phyloP scores from a whole-genome alignment of 441 rosid genomes.

The Capsella rubella region DNA sequence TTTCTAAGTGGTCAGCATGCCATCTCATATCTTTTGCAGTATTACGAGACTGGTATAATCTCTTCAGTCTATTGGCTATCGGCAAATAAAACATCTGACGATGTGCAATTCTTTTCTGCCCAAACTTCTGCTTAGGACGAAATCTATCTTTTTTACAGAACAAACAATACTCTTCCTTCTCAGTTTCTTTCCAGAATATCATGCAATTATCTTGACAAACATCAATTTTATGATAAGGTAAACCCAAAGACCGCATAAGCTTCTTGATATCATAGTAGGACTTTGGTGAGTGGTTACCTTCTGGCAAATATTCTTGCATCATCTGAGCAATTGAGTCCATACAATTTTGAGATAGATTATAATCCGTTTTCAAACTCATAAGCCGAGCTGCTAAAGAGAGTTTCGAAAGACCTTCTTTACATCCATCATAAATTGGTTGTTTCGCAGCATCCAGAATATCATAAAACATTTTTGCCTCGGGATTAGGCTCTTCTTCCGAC shows the following conservation, averaged over 20 bases:
- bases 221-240: constrained; percentile 37
- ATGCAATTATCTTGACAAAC: constrained; percentile 5
- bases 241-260: constrained; percentile 46
- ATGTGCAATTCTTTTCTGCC: background rate
- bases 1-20: background rate
- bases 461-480: background rate
- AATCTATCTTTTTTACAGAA: constrained; percentile 3
- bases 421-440: background rate
- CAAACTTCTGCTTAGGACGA: background rate
- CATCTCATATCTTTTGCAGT: constrained; percentile 13
- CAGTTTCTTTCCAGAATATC: constrained; percentile 1
- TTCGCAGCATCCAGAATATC: background rate
- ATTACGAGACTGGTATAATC: background rate
- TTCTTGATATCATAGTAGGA: background rate
- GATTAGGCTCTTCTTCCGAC: background rate
- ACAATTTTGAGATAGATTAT: background rate
- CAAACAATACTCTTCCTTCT: background rate
- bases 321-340: background rate
- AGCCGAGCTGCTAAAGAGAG: background rate
- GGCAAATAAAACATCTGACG: background rate
- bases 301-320: background rate
- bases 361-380: constrained; percentile 21
- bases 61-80: background rate
- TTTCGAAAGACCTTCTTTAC: constrained; percentile 8
- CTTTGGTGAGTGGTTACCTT: background rate